Percentiles rank a stretch among this genome's conserved stretches.
Conservation (phyloP, 106 monocot species). For the Alisma plantagoaquatica region DNA sequence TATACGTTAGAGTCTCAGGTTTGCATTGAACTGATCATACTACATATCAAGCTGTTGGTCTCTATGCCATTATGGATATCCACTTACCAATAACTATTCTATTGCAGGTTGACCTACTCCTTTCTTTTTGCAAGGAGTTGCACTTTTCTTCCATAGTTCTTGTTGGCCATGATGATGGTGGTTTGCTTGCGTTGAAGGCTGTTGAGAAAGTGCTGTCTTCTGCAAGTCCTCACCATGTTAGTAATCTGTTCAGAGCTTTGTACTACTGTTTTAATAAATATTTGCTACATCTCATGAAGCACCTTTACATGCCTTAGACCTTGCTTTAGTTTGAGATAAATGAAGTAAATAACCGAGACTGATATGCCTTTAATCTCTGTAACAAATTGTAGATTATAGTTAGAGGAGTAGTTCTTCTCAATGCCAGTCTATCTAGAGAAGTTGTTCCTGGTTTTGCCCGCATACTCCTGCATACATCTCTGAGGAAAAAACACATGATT, state of each 20-base stretch:
- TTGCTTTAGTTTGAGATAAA: too few species aligned
- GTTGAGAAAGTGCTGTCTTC: conserved; percentile 47
- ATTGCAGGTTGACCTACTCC: conserved; percentile 73
- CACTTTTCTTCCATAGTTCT: conserved; percentile 66
- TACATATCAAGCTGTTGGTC: too few species aligned
- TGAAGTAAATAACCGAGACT: too few species aligned
- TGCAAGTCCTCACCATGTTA: conserved; percentile 23
- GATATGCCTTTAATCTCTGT: too few species aligned
- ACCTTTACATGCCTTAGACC: too few species aligned
- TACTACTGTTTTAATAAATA: too few species aligned
- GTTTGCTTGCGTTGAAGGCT: conserved; percentile 67
- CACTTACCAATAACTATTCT: too few species aligned
- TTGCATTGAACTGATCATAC: too few species aligned
- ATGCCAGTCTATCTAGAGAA: conserved; percentile 63
- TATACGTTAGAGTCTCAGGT: conserved; percentile 86
- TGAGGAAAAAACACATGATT: conserved; percentile 74
- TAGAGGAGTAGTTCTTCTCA: conserved; percentile 56
- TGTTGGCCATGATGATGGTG: conserved; percentile 95
- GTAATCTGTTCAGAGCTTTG: too few species aligned
- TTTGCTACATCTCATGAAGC: too few species aligned
- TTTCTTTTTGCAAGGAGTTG: conserved; percentile 55
- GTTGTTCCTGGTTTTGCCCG: conserved; percentile 73
- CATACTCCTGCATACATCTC: conserved; percentile 58
- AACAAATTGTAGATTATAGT: conserved; percentile 51
- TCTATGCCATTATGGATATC: too few species aligned